These are phyloP conservation scores for Aspergillus saccharolyticus DNA, from an alignment of 495 filamentous ascomycete species.

Conservation along the genomic window DNA sequence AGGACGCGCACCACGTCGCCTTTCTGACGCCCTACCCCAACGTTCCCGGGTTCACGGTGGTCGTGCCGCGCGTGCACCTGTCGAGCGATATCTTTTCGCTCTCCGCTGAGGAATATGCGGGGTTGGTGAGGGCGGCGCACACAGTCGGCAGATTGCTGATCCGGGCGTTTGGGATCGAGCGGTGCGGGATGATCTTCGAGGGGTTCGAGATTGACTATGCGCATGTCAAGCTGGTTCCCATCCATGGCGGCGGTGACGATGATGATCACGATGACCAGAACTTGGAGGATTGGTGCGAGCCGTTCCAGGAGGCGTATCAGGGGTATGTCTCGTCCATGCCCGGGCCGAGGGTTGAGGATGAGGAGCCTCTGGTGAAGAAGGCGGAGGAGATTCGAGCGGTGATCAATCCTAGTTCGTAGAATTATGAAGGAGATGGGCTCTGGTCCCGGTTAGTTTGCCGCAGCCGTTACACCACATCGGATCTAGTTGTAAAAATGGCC, in stretches of 20 bases:
- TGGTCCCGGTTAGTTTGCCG: no score
- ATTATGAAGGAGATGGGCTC: background rate
- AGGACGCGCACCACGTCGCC: constrained; percentile 3
- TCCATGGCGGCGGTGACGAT: background rate
- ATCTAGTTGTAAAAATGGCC: background rate
- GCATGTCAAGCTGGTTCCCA: constrained; percentile 11
- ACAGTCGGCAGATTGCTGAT: background rate
- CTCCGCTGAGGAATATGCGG: background rate
- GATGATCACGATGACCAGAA: background rate
- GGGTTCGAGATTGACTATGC: constrained; percentile 12
- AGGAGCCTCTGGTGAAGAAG: background rate
- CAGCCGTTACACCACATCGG: no score
- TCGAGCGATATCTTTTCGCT: constrained; percentile 7
- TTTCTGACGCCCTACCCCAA: constrained; percentile 11
- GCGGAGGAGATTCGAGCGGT: background rate
- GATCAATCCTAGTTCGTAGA: background rate
- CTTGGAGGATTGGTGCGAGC: background rate
- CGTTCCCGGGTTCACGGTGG: constrained; percentile 1
- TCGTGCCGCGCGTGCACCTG: constrained; percentile 6
- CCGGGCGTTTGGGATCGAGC: constrained; percentile 1
- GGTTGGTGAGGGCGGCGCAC: constrained; percentile 4
- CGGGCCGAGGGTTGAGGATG: constrained; percentile 1
- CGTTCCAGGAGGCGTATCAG: constrained; percentile 1
- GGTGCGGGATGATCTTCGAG: constrained; percentile 12
- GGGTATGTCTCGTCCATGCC: constrained; percentile 8